Evolutionary conservation across 345 rosid genomes (phyloP).

Genomic region (Sisymbrium irio): DNA sequence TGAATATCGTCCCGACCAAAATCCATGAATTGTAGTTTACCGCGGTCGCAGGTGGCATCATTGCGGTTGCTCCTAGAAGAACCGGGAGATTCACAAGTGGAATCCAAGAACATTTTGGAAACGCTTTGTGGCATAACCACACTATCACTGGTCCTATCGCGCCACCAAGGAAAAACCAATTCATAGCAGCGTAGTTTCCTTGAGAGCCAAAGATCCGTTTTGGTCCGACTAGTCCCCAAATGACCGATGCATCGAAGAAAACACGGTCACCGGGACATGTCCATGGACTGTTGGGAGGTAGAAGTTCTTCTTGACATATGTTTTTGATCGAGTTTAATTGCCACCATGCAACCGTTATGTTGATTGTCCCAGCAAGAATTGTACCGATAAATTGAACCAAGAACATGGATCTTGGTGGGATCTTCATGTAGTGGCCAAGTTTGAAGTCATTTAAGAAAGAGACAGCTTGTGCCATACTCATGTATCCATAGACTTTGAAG

Average conservation of each 20-base stretch:
- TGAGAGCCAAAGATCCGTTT: conserved; percentile 66
- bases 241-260: conserved; percentile 89
- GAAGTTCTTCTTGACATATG: conserved; percentile 77
- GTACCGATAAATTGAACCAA: conserved; percentile 95
- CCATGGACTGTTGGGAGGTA: conserved; percentile 77
- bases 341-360: conserved; percentile 85
- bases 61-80: conserved; percentile 71
- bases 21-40: conserved; percentile 78
- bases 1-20: conserved; percentile 74
- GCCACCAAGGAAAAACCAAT: conserved; percentile 88
- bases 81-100: conserved; percentile 86
- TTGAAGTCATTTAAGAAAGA: conserved; percentile 92
- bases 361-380: conserved; percentile 77
- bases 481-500: conserved; percentile 85
- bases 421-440: conserved; percentile 96
- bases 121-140: conserved; percentile 67
- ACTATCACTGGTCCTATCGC: conserved; percentile 73
- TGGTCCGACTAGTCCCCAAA: conserved; percentile 90
- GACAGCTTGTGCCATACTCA: conserved; percentile 88
- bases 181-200: conserved; percentile 72
- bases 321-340: conserved; percentile 58
- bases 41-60: conserved; percentile 83
- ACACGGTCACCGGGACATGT: conserved; percentile 83
- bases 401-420: conserved; percentile 97
- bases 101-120: conserved; percentile 81